Percentiles rank a stretch among this genome's conserved stretches.
Conservation (phyloP, 768 basidiomycete species). For the Phaffia tasmanica region DNA sequence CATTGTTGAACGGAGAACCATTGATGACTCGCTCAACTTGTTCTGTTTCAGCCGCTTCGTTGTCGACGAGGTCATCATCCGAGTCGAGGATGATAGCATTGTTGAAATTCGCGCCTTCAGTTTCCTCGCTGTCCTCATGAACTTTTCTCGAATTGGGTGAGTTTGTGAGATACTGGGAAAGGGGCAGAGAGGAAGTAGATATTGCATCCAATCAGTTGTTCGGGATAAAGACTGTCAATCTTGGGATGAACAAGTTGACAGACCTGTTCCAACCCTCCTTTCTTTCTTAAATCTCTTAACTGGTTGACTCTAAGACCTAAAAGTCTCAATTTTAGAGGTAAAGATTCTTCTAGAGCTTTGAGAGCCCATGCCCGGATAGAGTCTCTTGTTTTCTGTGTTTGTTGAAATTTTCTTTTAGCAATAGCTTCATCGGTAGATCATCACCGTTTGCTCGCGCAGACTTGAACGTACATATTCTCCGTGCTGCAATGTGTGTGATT, state of each 20-base stretch:
- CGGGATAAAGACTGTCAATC: conserved; percentile 3
- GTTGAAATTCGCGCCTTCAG: background rate
- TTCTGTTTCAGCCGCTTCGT: no score
- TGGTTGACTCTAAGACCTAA: conserved; percentile 83
- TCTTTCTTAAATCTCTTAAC: conserved; percentile 61
- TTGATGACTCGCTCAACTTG: no score
- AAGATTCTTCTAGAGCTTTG: conserved; percentile 66
- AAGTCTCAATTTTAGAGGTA: conserved; percentile 66
- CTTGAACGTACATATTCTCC: background rate
- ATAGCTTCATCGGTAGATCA: conserved; percentile 64
- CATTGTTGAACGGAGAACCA: no score
- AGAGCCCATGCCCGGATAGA: conserved; percentile 44
- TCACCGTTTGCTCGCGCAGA: conserved; percentile 48
- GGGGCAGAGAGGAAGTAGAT: conserved; percentile 43
- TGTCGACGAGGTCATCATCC: conserved; percentile 5
- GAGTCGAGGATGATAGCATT: conserved; percentile 9
- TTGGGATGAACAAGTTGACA: background rate
- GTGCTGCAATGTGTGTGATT: conserved; percentile 54
- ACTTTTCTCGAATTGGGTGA: conserved; percentile 41
- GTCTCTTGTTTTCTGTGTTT: background rate
- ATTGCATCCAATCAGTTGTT: background rate
- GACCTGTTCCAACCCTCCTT: conserved; percentile 63
- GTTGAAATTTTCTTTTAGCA: conserved; percentile 46
- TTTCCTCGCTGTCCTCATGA: conserved; percentile 34
- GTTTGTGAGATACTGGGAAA: conserved; percentile 41